A percentile compares a stretch with the other conserved stretches of the same genome.
Conservation (phyloP, 2,329 filamentous ascomycete species). For the Byssochlamys sp. region DNA sequence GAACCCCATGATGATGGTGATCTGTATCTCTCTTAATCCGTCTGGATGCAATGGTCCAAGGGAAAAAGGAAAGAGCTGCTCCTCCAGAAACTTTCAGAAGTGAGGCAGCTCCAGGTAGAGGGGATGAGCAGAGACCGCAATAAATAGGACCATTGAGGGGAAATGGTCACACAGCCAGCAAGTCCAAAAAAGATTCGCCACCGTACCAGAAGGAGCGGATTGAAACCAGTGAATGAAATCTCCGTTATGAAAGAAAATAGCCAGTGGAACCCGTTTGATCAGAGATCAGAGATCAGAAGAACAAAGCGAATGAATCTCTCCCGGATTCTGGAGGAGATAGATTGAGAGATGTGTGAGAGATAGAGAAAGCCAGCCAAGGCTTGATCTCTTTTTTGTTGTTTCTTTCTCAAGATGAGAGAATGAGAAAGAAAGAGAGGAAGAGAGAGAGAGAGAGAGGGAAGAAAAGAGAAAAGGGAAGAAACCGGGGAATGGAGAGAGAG, state of each 20-base stretch:
- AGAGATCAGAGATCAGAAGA: neutral
- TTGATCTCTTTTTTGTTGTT: no score
- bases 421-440: neutral
- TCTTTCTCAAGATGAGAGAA: neutral
- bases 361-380: no score
- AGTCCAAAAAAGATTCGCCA: neutral
- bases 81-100: neutral
- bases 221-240: neutral
- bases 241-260: neutral
- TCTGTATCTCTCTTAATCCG: neutral
- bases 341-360: neutral
- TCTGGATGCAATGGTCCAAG: slow-evolving; percentile 1
- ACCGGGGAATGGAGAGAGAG: no score
- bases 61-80: slow-evolving; percentile 8
- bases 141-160: slow-evolving; percentile 1
- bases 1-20: slow-evolving; percentile 22
- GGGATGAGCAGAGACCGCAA: neutral
- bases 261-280: neutral
- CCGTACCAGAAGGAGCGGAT: neutral
- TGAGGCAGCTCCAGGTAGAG: neutral
- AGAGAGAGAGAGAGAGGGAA: neutral
- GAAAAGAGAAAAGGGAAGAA: neutral
- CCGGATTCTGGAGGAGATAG: neutral
- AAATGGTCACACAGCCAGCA: slow-evolving; percentile 1
- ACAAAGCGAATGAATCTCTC: neutral